Evolutionary conservation across 306 rosid genomes (phyloP).

Genomic region (Phaseolus lunatus): DNA sequence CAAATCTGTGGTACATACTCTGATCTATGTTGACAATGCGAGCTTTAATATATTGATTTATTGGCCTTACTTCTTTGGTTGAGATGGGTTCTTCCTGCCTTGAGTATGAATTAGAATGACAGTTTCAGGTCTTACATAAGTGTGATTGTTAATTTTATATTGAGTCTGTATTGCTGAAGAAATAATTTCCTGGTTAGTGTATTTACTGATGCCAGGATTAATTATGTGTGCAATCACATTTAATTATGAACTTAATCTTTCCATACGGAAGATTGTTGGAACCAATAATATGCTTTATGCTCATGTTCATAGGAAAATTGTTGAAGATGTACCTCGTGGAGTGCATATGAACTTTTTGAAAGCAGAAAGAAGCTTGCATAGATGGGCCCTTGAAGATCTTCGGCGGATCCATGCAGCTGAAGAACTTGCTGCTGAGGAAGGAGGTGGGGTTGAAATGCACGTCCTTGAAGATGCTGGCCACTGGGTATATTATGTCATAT

Average conservation of each 20-base stretch:
- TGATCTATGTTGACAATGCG: conserved; percentile 31
- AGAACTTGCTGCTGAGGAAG: conserved; percentile 89
- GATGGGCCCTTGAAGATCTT: conserved; percentile 98
- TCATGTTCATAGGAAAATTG: conserved; percentile 68
- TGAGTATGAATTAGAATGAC: conserved; percentile 18
- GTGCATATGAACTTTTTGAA: conserved; percentile 93
- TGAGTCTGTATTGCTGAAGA: conserved; percentile 28
- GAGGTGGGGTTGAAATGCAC: conserved; percentile 98
- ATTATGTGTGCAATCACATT: conserved; percentile 12
- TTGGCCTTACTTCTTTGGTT: conserved; percentile 29
- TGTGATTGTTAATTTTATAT: conserved; percentile 20
- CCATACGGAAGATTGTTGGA: conserved; percentile 26
- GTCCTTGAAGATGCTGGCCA: conserved; percentile 99
- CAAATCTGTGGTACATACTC: conserved; percentile 76
- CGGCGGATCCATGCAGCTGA: conserved; percentile 93
- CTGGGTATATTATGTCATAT: conserved; percentile 67
- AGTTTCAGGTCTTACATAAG: conserved; percentile 13
- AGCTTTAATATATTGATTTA: conserved; percentile 19
- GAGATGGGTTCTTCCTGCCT: conserved; percentile 15
- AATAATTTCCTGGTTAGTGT: conserved; percentile 32
- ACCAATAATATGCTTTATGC: conserved; percentile 27
- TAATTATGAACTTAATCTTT: conserved; percentile 34
- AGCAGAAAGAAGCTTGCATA: conserved; percentile 97
- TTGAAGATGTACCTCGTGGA: conserved; percentile 96
- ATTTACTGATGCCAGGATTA: conserved; percentile 33